Base-by-base conservation (phyloP, 805 yeast species). In the Wickerhamiella vanderwaltii region DNA sequence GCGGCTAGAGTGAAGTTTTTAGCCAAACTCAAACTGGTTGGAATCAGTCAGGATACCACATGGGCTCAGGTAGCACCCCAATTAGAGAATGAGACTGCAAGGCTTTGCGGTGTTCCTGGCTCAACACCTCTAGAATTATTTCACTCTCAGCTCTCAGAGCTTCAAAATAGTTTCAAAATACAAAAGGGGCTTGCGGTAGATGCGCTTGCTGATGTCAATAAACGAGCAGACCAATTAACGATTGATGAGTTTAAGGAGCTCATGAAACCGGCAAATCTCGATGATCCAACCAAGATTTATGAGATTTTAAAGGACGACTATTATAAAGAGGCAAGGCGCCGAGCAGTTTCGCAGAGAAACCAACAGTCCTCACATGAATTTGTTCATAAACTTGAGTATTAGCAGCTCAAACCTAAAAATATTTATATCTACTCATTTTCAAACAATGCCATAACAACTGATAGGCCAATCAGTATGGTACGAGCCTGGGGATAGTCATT, bases 401-500 rank as follows among this genome's bases (percentile, higher is more conserved):
- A n/a, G n/a, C n/a, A n/a, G n/a, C n/a, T n/a, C n/a, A n/a, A n/a
- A n/a, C n/a, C n/a, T n/a, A n/a, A n/a, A n/a, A n/a, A n/a, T n/a
- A n/a, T n/a, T n/a, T n/a, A n/a, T 13, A 29, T 47, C 50, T 60
- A 72, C 46, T 79, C 85, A 29, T 68, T 66, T 39, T 69, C 67
- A 16, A 85, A 55, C 42, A 87, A 58, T 1, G 94, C 73, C 15
- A 85, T 68, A 17, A 88, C 40, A 2, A 79, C 87, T 63, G 87
- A 65, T 23, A 79, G 55, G 0, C 84, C 95, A 53, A 91, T 62
- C 55, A 88, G 62, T 0, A 78, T 79, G 53, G 73, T 80, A 55
- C 85, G 83, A 59, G 86, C 79, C 56, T 83, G 85, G 44, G 73
- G 72, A 56, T 85, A 84, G 56, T 91, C 98, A 5, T 94, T 83